Evolutionary conservation across 2,329 filamentous ascomycete species (phyloP), one percentile per base, ranked within the genome.

Genomic region (Trichothecium roseum): DNA sequence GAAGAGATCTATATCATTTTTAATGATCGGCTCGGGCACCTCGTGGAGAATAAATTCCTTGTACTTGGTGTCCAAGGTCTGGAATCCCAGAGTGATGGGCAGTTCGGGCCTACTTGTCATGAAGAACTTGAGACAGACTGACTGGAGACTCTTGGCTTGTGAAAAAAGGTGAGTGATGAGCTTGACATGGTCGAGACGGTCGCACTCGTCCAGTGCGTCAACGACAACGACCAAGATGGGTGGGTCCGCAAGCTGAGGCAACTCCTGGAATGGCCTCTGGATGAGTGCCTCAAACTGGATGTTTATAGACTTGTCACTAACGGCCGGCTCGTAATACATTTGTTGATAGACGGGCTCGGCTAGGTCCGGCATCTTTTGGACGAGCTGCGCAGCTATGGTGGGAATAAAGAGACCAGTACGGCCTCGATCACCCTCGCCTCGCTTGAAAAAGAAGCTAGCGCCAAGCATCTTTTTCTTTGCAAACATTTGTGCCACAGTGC

Each of bases 41-140:
- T 60, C 40, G 29, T 63, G 53, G 18, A 65, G 52, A 17, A 50
- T 42, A 6, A 61, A 30, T 31, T 52, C 46, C 37, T 56, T 42
- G 40, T 60, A 54, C 2, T 34, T 45, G 15, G 47, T 49, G 7
- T 40, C 30, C 16, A 59, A 44, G 14, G 44, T 12, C 2, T 38
- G 37, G 35, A 65, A 63, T 3, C 55, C 53, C 22, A 55, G 42
- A 4, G 51, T 49, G 37, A 60, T 50, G 4, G 49, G 50, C 6
- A 57, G 35, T 32, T 63, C 53, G 1, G 59, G 60, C 18, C 60
- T 47, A 38, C 60, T 64, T 0, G 59, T 63, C 8, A 63, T 20
- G 33, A 63, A 59, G n/a, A 55, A 36, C 36, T 48, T 53, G 18
- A 60, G 30, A 10, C 20, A 10, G 20, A 24, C 10, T 6, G 6